Percentiles rank a stretch among this genome's conserved stretches.
Conservation (phyloP, 2,329 filamentous ascomycete species). For the Colletotrichum orchidophilum region DNA sequence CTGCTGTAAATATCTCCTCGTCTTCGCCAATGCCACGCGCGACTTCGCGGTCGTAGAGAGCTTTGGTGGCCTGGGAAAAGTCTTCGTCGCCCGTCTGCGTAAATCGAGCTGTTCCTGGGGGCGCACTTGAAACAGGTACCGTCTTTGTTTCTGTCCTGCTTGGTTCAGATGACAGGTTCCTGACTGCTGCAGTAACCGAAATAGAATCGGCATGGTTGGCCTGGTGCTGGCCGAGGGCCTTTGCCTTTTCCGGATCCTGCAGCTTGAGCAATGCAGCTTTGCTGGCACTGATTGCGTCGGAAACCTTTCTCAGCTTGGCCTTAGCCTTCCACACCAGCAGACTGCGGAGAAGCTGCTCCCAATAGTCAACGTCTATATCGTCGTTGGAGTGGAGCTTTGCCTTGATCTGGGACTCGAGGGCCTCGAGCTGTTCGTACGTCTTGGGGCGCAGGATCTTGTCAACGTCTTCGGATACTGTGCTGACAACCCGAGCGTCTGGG, state of each 20-base stretch:
- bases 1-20: constrained; percentile 93
- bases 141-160: constrained; percentile 40
- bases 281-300: constrained; percentile 76
- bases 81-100: constrained; percentile 77
- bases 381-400: constrained; percentile 88
- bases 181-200: constrained; percentile 23
- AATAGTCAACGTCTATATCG: constrained; percentile 95
- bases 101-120: constrained; percentile 73
- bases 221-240: constrained; percentile 40
- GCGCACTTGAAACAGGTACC: constrained; percentile 40
- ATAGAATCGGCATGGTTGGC: constrained; percentile 48
- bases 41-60: constrained; percentile 90
- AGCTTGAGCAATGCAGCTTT: constrained; percentile 66
- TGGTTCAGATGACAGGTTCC: constrained; percentile 27
- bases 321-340: constrained; percentile 92
- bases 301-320: constrained; percentile 82
- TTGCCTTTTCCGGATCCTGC: constrained; percentile 74
- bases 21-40: constrained; percentile 91
- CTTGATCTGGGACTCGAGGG: constrained; percentile 86
- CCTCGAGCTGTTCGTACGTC: constrained; percentile 84
- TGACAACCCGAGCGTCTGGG: constrained; percentile 78
- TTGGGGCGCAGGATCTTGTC: constrained; percentile 89
- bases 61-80: constrained; percentile 86
- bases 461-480: constrained; percentile 86
- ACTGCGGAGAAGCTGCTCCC: constrained; percentile 90